phyloP scores from a whole-genome alignment of 441 rosid genomes.

The Pelargonium exstipulatum region DNA sequence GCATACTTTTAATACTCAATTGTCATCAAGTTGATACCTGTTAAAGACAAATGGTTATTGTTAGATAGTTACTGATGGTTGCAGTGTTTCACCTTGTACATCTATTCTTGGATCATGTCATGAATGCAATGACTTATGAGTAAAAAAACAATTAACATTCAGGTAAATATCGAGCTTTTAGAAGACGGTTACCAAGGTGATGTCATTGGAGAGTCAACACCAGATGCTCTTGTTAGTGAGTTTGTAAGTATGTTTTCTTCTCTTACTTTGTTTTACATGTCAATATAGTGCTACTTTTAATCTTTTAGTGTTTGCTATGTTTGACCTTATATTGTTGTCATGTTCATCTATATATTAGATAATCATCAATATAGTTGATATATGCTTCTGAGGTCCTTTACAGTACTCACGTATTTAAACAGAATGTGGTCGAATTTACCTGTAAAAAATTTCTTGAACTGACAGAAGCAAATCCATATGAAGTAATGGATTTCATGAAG shows the following conservation, averaged over 20 bases:
- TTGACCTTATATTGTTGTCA: background rate
- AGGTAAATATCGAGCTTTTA: conserved; percentile 58
- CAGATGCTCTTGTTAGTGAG: conserved; percentile 74
- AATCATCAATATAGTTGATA: too few relatives aligned
- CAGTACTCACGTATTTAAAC: too few relatives aligned
- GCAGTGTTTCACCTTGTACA: background rate
- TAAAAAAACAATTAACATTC: conserved; percentile 17
- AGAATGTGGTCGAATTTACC: background rate
- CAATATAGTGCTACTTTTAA: background rate
- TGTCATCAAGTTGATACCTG: background rate
- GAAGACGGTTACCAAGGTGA: conserved; percentile 83
- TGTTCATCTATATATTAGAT: background rate
- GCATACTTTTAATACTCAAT: background rate
- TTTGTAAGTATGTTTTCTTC: conserved; percentile 53
- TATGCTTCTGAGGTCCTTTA: too few relatives aligned
- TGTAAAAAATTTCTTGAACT: background rate
- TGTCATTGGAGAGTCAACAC: conserved; percentile 80
- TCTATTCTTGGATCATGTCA: conserved; percentile 1
- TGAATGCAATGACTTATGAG: conserved; percentile 8
- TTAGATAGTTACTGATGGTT: background rate
- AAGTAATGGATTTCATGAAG: background rate
- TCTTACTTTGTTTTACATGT: conserved; percentile 9
- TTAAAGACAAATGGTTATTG: background rate
- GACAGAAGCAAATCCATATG: background rate
- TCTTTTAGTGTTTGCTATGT: background rate